Evolutionary conservation across 2,329 filamentous ascomycete species (phyloP).

Genomic region (Exophiala viscosa): DNA sequence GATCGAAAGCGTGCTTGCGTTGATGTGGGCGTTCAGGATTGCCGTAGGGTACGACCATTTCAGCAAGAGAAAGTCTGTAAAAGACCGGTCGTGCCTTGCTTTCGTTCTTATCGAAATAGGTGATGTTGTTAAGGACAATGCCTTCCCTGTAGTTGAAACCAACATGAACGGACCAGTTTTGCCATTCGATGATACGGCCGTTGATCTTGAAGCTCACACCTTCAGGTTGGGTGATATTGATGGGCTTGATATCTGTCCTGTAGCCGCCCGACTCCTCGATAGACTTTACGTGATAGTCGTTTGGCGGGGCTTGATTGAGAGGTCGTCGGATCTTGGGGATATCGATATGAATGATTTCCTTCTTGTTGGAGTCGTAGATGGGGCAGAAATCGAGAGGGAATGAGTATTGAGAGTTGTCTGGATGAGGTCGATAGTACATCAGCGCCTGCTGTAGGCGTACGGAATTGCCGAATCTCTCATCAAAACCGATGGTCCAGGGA

Average conservation of each 20-base stretch:
- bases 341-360: conserved; percentile 77
- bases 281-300: conserved; percentile 74
- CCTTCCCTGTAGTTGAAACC: conserved; percentile 95
- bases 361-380: conserved; percentile 77
- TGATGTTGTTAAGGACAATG: conserved; percentile 84
- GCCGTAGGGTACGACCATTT: conserved; percentile 84
- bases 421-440: conserved; percentile 88
- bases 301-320: conserved; percentile 65
- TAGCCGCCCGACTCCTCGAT: conserved; percentile 73
- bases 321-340: conserved; percentile 73
- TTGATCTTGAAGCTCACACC: conserved; percentile 80
- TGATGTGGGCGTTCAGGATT: conserved; percentile 49
- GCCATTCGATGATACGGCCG: conserved; percentile 75
- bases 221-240: conserved; percentile 82
- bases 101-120: conserved; percentile 70
- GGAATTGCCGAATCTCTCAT: conserved; percentile 77
- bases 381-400: conserved; percentile 92
- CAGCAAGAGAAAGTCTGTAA: conserved; percentile 81
- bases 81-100: conserved; percentile 73
- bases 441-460: conserved; percentile 84
- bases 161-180: conserved; percentile 89
- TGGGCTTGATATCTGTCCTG: conserved; percentile 74
- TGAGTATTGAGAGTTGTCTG: conserved; percentile 85
- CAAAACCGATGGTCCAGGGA: conserved; percentile 93
- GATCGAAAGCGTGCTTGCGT: conserved; percentile 47